Base-by-base conservation (phyloP, 2,329 filamentous ascomycete species). In the Aspergillus sclerotialis region DNA sequence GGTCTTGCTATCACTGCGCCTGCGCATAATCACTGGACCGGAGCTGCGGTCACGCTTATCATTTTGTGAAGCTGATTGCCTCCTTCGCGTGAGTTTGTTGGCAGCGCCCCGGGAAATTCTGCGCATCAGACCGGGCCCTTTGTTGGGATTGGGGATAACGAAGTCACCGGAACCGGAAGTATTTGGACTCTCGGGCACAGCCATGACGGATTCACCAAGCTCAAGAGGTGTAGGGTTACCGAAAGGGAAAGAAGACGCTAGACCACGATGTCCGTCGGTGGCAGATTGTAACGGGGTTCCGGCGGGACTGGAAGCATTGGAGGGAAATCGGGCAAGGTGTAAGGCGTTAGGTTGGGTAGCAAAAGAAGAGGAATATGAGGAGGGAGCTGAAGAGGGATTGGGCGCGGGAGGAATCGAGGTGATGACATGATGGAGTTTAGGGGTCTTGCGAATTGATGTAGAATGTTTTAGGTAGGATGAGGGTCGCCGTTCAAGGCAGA, bases 1-100 rank as follows among this genome's bases (percentile, higher is more conserved):
- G 45, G 78, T 84, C 60, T 84, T 92, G 67, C 89, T 94, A 60
- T 93, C 88, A 60, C 89, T 95, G 45, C 89, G 80, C 38, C 87
- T 76, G 42, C 90, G 80, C 61, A 94, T 78, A 33, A 94, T 84
- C 36, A 88, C 83, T 2, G 92, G 92, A 0, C 92, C 92, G 16
- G 88, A 82, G 55, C 89, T 95, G 42, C 84, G 81, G 54, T 95
- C 88, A 27, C 89, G 80, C 56, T 82, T 86, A 40, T 80, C 78
- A 13, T 83, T 76, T 28, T 83, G 76, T 1, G 81, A 81, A 3
- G 85, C 88, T 11, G 86, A 93, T 42, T 83, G 81, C 41, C 89
- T 76, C 43, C 88, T 78, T 40, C 81, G 74, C 25, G 56, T 79
- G 58, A 70, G 82, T 64, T 73, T 80, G 60, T 77, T 81, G 30